Base-by-base conservation (phyloP, 768 basidiomycete genomes). In the Rickenella mellea region DNA sequence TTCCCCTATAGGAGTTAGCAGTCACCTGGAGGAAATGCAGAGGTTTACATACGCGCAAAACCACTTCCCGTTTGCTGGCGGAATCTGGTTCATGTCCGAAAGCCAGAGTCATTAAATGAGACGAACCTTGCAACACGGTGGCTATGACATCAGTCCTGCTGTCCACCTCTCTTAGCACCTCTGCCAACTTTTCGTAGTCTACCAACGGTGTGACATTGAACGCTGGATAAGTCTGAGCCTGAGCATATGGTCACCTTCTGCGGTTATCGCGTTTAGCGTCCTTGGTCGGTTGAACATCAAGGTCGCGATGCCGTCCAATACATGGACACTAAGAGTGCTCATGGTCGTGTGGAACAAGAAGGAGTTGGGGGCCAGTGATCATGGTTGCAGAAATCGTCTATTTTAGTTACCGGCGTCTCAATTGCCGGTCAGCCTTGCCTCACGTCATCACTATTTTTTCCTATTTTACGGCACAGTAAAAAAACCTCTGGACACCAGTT, bases 161-260 rank as follows among this genome's bases (percentile, higher is more conserved):
- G 58, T 83, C 75, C 19, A 83, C 70, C 7, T 69, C 69, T 48
- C 78, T 63, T 45, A 84, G 50, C 7, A 70, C 66, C 47, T 69
- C 70, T 15, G 80, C 76, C 36, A 84, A 71, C 1, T 62, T 68
- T 40, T 75, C 68, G 46, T 84, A 84, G 54, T 83, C 81, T 83
- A 43, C 5, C 17, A 6, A 27, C 11, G 12, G 20, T 19, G 25
- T n/a, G 42, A 28, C 24, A 21, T n/a, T 32, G 29, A 17, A 19
- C 35, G 9, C 14, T 31, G 36, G 45, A 15, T 33, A n/a, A 11
- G 30, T 19, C 40, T 15, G 17, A 22, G 32, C 27, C 29, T 22
- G 19, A 12, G 14, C 33, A 19, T 42, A 59, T n/a, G n/a, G n/a
- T 36, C 37, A 67, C 70, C 81, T 64, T 69, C 67, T 9, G 58